Percentiles rank a stretch among this genome's conserved stretches.
Conservation (phyloP, 306 rosid species). For the Mucuna pruriens region DNA sequence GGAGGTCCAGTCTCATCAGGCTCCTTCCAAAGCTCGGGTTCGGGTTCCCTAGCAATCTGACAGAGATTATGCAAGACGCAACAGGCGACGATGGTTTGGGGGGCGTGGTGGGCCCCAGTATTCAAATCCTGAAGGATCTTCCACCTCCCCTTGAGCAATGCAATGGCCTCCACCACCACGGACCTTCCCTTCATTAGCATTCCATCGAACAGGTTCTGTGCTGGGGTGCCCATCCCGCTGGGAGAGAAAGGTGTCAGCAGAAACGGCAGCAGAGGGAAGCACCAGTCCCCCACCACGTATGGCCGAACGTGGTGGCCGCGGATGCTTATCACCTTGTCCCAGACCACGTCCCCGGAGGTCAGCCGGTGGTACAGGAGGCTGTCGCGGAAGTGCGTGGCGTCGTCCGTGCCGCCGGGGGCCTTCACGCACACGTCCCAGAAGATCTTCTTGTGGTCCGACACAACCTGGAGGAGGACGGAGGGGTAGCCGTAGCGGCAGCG, state of each 20-base stretch:
- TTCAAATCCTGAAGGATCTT: constrained; percentile 83
- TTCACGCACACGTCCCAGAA: constrained; percentile 97
- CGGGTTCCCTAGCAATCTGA: constrained; percentile 93
- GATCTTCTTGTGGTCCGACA: constrained; percentile 83
- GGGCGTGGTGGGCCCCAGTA: constrained; percentile 81
- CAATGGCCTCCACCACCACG: constrained; percentile 83
- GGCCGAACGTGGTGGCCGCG: constrained; percentile 78
- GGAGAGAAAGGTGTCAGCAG: constrained; percentile 77
- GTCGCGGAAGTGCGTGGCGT: constrained; percentile 79
- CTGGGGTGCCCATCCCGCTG: constrained; percentile 73
- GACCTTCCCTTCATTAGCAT: constrained; percentile 97
- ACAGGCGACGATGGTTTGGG: constrained; percentile 90
- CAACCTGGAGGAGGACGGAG: constrained; percentile 83
- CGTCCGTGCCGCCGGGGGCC: constrained; percentile 80
- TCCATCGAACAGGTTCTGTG: constrained; percentile 86
- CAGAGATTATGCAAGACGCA: constrained; percentile 93
- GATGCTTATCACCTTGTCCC: constrained; percentile 75
- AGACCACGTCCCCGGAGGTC: constrained; percentile 70
- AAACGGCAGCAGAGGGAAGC: constrained; percentile 77
- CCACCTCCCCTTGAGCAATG: constrained; percentile 94
- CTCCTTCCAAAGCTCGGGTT: constrained; percentile 86
- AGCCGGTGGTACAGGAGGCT: constrained; percentile 69
- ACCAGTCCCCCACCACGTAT: constrained; percentile 91
- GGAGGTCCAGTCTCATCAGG: constrained; percentile 79
- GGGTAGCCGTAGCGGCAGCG: constrained; percentile 67